phyloP scores from a whole-genome alignment of 164 flowering plant species.

The Vitis labrusca region DNA sequence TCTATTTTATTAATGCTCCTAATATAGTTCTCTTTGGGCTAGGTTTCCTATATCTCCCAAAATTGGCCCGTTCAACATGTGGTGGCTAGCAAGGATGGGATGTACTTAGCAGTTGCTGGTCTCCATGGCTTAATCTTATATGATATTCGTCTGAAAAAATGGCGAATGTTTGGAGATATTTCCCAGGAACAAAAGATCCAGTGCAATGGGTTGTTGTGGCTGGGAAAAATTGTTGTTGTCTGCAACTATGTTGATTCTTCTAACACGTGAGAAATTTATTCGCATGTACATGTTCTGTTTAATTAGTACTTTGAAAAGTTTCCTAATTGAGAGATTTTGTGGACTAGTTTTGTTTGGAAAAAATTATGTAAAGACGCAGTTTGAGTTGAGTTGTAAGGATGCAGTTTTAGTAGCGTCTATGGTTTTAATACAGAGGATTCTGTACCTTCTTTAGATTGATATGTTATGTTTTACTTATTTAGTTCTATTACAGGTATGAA shows the following conservation, averaged over 20 bases:
- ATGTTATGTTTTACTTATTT: not conserved
- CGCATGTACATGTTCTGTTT: slow-evolving; percentile 9
- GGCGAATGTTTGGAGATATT: slow-evolving; percentile 97
- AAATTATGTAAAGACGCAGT: too few relatives aligned
- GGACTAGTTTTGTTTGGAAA: too few relatives aligned
- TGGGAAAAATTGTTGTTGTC: slow-evolving; percentile 91
- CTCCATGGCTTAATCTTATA: slow-evolving; percentile 88
- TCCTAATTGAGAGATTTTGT: too few relatives aligned
- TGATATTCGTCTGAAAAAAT: slow-evolving; percentile 75
- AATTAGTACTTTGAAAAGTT: not conserved
- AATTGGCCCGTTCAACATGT: slow-evolving; percentile 98
- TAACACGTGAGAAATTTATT: slow-evolving; percentile 58
- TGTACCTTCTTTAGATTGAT: too few relatives aligned
- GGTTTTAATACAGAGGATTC: too few relatives aligned
- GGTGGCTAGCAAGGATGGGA: slow-evolving; percentile 92
- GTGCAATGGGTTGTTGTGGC: slow-evolving; percentile 94
- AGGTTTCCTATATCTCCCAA: slow-evolving; percentile 95
- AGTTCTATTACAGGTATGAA: slow-evolving; percentile 71
- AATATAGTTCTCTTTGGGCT: slow-evolving; percentile 20
- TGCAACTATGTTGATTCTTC: slow-evolving; percentile 89
- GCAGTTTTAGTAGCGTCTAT: too few relatives aligned
- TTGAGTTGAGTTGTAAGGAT: too few relatives aligned
- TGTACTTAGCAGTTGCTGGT: slow-evolving; percentile 96
- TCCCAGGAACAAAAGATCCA: slow-evolving; percentile 92
- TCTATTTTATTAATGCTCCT: slow-evolving; percentile 10